These are phyloP conservation scores for Citrullus amarus DNA, from an alignment of 306 rosid genomes.

Conservation along the genomic window DNA sequence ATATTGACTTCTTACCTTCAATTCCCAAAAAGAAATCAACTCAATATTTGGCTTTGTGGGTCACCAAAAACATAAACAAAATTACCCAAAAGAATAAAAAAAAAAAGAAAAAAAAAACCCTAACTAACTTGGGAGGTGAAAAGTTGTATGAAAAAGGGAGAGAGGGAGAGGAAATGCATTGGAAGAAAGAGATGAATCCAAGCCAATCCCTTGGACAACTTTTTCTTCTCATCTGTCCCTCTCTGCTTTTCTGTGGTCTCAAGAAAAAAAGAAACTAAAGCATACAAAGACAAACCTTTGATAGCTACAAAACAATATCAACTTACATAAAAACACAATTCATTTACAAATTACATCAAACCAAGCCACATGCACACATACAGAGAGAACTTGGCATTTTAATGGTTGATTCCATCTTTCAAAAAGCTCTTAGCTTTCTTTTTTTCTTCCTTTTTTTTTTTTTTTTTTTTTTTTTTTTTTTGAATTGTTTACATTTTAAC, in stretches of 20 bases:
- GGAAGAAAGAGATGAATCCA: neutral
- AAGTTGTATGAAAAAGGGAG: neutral
- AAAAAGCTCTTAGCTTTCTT: neutral
- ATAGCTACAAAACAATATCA: conserved; percentile 7
- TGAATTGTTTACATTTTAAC: neutral
- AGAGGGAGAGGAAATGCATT: neutral
- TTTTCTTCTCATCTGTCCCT: conserved; percentile 2
- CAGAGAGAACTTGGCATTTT: neutral
- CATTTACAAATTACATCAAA: conserved; percentile 3
- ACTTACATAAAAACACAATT: neutral
- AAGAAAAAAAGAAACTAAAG: neutral
- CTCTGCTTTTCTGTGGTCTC: neutral
- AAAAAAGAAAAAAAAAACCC: neutral
- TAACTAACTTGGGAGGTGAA: neutral
- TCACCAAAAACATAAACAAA: neutral
- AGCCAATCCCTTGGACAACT: neutral
- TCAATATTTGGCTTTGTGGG: neutral
- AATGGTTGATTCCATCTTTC: neutral
- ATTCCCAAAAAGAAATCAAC: neutral
- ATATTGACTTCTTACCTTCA: neutral
- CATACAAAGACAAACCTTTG: conserved; percentile 2
- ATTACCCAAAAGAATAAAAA: neutral
- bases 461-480: neutral
- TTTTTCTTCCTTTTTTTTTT: neutral
- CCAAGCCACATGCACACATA: conserved; percentile 1